A percentile compares a stretch with the other conserved stretches of the same genome.
Evolutionary conservation across 805 yeast genomes (phyloP).

Genomic region (Ogataea pignaliae): DNA sequence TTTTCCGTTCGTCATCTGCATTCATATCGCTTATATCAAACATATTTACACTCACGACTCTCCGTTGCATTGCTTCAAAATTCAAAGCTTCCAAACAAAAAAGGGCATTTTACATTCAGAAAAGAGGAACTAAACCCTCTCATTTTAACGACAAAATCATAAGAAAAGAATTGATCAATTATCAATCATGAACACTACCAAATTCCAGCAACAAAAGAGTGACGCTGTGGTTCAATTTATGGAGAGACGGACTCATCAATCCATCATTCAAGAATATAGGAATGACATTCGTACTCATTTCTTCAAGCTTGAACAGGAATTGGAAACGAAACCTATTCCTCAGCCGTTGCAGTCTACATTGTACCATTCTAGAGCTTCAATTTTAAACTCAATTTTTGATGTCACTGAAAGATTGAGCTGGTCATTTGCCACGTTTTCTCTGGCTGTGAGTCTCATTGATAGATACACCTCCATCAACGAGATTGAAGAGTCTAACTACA

Average conservation of each 20-base stretch:
- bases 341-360: constrained; percentile 23
- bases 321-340: constrained; percentile 28
- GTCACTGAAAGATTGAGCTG: constrained; percentile 26
- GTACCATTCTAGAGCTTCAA: constrained; percentile 15
- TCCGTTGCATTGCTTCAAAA: no score
- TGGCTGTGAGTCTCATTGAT: constrained; percentile 36
- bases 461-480: constrained; percentile 32
- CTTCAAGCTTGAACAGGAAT: constrained; percentile 20
- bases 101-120: background rate
- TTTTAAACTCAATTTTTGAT: constrained; percentile 30
- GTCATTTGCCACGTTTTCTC: constrained; percentile 32
- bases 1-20: background rate
- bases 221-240: constrained; percentile 18
- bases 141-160: background rate
- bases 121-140: background rate
- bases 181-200: background rate
- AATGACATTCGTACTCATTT: constrained; percentile 25
- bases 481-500: constrained; percentile 32
- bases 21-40: background rate
- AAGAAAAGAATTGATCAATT: background rate
- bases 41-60: no score
- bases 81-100: no score
- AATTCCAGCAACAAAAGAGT: constrained; percentile 5
- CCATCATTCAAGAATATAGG: constrained; percentile 25
- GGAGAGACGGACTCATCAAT: constrained; percentile 26